Conservation (phyloP, 768 basidiomycete species). For the Russula brevipes region DNA sequence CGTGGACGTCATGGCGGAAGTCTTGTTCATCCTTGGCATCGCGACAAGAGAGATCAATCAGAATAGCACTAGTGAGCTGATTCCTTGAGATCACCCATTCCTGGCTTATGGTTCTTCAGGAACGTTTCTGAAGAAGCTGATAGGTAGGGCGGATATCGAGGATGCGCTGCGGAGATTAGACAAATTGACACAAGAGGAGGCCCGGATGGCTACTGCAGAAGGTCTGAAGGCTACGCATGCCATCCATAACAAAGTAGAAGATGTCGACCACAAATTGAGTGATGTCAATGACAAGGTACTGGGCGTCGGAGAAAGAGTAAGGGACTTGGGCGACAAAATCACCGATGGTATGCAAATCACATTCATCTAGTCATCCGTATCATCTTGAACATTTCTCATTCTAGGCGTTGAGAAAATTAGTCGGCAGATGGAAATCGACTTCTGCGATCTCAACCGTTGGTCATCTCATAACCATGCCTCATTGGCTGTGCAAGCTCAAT, state of each 20-base stretch:
- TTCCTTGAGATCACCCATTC: not conserved
- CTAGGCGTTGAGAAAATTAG: not conserved
- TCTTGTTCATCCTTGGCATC: not conserved
- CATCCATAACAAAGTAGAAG: not conserved
- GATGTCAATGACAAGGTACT: not conserved
- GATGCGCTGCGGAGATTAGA: not conserved
- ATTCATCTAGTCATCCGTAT: not conserved
- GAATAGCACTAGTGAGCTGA: not conserved
- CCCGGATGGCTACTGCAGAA: not conserved
- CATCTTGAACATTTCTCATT: not conserved
- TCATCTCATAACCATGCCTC: not conserved
- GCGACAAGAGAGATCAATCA: not conserved
- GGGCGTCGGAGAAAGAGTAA: not conserved
- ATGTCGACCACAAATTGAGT: not conserved
- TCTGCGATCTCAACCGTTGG: not conserved
- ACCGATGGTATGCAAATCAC: not conserved
- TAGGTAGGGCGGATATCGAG: not conserved
- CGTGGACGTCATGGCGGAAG: not conserved
- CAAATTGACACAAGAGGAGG: not conserved
- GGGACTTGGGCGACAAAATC: not conserved
- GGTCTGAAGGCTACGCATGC: not conserved
- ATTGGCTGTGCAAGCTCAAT: not conserved
- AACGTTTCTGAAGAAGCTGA: not conserved
- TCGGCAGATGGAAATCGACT: not conserved
- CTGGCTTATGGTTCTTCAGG: not conserved